phyloP scores from a whole-genome alignment of 2,329 filamentous ascomycete species.

The Beauveria scarabaeidicola region DNA sequence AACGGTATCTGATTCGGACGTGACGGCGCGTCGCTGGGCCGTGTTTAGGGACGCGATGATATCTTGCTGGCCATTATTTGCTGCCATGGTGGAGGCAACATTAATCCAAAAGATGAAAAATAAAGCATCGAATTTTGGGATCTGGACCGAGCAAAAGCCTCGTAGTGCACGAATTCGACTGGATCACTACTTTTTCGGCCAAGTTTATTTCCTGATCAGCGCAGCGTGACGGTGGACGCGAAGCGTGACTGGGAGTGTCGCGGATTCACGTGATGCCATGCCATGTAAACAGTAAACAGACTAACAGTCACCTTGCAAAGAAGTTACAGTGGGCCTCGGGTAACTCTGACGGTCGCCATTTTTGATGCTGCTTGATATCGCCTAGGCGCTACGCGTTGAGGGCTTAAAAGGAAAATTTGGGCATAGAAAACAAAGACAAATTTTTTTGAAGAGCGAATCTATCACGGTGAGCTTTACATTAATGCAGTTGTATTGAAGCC shows the following conservation, averaged over 20 bases:
- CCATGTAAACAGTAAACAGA: background rate
- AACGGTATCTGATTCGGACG: conserved; percentile 44
- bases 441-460: too few relatives aligned
- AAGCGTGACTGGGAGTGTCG: background rate
- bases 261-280: background rate
- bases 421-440: too few relatives aligned
- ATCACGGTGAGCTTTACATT: too few relatives aligned
- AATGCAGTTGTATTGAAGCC: background rate
- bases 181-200: background rate
- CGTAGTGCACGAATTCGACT: background rate
- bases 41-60: conserved; percentile 44
- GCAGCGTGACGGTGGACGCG: background rate
- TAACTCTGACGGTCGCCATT: too few relatives aligned
- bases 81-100: background rate
- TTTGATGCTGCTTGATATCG: too few relatives aligned
- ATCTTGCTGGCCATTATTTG: conserved; percentile 16
- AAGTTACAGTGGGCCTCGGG: background rate
- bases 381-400: background rate
- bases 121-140: background rate
- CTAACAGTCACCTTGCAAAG: background rate
- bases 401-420: too few relatives aligned
- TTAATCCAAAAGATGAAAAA: background rate
- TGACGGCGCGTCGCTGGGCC: conserved; percentile 48
- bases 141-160: background rate
- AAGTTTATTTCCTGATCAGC: background rate